phyloP scores from a whole-genome alignment of 1,284 basidiomycete species.

The Cryptococcus sp. region DNA sequence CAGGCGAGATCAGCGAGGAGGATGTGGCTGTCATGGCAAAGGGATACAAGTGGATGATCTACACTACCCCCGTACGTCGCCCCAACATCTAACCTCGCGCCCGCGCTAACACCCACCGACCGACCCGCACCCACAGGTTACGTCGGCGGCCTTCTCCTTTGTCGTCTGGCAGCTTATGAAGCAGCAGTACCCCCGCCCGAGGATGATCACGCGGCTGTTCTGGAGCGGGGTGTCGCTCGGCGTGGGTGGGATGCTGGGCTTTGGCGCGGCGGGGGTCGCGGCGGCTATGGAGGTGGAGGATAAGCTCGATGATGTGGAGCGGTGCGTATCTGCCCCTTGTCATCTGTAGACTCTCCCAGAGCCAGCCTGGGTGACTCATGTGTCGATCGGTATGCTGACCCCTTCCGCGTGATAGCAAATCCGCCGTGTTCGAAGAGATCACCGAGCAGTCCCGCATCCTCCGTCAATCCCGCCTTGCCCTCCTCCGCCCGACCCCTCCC shows the following conservation, averaged over 20 bases:
- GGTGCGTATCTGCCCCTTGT: constrained; percentile 9
- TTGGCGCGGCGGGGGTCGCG: constrained; percentile 18
- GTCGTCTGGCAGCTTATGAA: constrained; percentile 19
- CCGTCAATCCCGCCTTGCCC: constrained; percentile 7
- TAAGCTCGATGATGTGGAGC: constrained; percentile 18
- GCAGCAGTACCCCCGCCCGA: constrained; percentile 15
- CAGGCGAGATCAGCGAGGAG: constrained; percentile 17
- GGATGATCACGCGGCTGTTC: constrained; percentile 10
- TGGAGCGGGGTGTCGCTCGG: constrained; percentile 12
- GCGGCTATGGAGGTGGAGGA: constrained; percentile 23
- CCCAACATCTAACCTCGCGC: constrained; percentile 3
- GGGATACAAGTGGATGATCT: constrained; percentile 22
- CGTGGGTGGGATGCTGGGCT: constrained; percentile 17
- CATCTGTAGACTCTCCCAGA: too few species aligned
- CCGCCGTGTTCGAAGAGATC: constrained; percentile 15
- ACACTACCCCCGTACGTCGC: constrained; percentile 17
- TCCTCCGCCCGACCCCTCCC: background rate
- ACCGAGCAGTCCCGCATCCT: constrained; percentile 15
- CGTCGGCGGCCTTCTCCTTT: constrained; percentile 10
- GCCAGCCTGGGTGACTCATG: background rate
- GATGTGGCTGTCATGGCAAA: constrained; percentile 21
- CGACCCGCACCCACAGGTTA: background rate
- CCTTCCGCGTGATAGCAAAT: constrained; percentile 9
- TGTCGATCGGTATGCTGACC: too few species aligned
- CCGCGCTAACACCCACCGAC: background rate